Evolutionary conservation across 352 stramenopile genomes (phyloP).

Genomic region (Phytopythium oedochilum): DNA sequence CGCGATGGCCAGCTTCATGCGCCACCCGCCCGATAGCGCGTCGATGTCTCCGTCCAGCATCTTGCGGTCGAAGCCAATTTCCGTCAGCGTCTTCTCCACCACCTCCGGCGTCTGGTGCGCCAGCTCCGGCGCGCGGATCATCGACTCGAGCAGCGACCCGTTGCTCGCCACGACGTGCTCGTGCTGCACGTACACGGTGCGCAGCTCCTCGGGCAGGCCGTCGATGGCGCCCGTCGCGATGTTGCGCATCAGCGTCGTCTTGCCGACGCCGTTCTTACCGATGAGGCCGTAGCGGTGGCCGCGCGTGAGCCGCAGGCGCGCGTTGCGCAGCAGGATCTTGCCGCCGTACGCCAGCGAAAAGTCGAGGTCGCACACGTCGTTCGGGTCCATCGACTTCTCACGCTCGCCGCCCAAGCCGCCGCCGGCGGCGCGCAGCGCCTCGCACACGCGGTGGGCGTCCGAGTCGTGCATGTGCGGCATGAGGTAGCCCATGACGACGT

Average conservation of each 20-base stretch:
- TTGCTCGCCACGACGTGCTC: constrained; percentile 93
- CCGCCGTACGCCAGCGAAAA: constrained; percentile 73
- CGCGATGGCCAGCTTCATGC: constrained; percentile 96
- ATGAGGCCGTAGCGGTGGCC: constrained; percentile 95
- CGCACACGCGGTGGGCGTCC: constrained; percentile 44
- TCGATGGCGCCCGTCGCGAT: constrained; percentile 89
- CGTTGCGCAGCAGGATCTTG: constrained; percentile 97
- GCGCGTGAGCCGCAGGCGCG: constrained; percentile 91
- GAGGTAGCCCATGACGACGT: constrained; percentile 48
- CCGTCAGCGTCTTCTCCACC: constrained; percentile 77
- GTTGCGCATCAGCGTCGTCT: constrained; percentile 94
- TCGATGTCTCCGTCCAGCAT: constrained; percentile 93
- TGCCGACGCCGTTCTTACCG: constrained; percentile 96
- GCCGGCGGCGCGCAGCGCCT: constrained; percentile 43
- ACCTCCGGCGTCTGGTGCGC: constrained; percentile 64
- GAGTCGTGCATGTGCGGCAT: constrained; percentile 48
- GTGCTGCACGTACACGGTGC: constrained; percentile 96
- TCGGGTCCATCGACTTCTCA: constrained; percentile 54
- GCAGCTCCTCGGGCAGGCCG: constrained; percentile 87
- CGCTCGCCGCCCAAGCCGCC: constrained; percentile 45
- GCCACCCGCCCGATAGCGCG: constrained; percentile 93
- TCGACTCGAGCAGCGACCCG: constrained; percentile 60
- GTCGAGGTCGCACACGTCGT: constrained; percentile 67
- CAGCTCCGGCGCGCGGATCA: constrained; percentile 65
- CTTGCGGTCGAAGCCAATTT: constrained; percentile 92